A percentile compares a stretch with the other conserved stretches of the same genome.
These are phyloP conservation scores for Nitzschia sp. DNA, from an alignment of 108 stramenopile genomes.

Conservation along the genomic window DNA sequence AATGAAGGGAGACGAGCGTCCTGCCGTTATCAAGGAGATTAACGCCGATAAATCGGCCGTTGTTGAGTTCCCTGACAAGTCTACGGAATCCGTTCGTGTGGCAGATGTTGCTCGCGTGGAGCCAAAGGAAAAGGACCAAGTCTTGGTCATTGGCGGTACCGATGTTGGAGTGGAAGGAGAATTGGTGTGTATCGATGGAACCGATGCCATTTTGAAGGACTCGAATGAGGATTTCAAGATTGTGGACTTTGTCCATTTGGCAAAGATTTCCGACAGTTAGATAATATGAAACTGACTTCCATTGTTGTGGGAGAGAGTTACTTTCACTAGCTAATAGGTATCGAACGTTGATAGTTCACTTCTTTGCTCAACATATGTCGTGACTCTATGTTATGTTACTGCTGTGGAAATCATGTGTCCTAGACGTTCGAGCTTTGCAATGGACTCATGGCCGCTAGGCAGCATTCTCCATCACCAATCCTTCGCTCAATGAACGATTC, in stretches of 20 bases:
- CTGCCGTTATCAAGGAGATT: slow-evolving; percentile 84
- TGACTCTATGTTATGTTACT: too few relatives aligned
- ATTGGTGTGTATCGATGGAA: slow-evolving; percentile 88
- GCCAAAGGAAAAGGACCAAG: slow-evolving; percentile 84
- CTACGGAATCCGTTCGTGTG: slow-evolving; percentile 54
- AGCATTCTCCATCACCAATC: too few relatives aligned
- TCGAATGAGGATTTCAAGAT: slow-evolving; percentile 91
- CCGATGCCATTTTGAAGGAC: slow-evolving; percentile 90
- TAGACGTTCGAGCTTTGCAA: too few relatives aligned
- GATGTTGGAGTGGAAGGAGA: slow-evolving; percentile 89
- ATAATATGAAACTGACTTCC: too few relatives aligned
- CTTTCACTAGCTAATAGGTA: too few relatives aligned
- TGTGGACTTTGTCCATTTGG: slow-evolving; percentile 85
- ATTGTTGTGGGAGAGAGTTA: too few relatives aligned
- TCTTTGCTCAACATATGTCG: too few relatives aligned
- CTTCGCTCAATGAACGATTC: too few relatives aligned
- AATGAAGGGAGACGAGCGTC: slow-evolving; percentile 52
- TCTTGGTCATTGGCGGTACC: slow-evolving; percentile 85
- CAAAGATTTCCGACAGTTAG: slow-evolving; percentile 57
- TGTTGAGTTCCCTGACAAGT: slow-evolving; percentile 75
- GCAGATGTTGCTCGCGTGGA: slow-evolving; percentile 72
- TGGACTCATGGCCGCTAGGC: too few relatives aligned
- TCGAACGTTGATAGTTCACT: too few relatives aligned
- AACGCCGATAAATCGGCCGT: slow-evolving; percentile 64
- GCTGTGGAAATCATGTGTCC: too few relatives aligned